Evolutionary conservation across 2,329 filamentous ascomycete species (phyloP).

Genomic region (Cytospora chrysosperma): DNA sequence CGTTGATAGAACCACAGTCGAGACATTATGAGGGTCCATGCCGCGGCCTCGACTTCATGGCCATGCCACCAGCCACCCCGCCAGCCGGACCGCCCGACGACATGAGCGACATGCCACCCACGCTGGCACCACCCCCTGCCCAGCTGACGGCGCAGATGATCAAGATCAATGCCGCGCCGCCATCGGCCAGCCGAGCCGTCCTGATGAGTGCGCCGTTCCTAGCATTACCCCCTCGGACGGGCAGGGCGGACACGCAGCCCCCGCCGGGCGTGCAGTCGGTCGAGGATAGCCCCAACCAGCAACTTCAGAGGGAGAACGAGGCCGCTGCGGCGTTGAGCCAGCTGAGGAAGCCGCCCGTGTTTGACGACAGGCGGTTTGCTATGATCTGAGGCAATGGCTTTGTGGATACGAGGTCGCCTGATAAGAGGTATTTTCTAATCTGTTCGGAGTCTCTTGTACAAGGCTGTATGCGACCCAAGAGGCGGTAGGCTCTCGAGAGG

Average conservation of each 20-base stretch:
- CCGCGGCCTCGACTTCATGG: slow-evolving; percentile 17
- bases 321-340: slow-evolving; percentile 20
- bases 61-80: neutral
- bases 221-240: neutral
- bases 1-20: neutral
- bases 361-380: slow-evolving; percentile 13
- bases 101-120: neutral
- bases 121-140: neutral
- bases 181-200: neutral
- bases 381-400: neutral
- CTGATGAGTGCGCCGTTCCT: neutral
- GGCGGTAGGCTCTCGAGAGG: neutral
- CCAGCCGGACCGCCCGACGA: neutral
- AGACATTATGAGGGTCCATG: slow-evolving; percentile 11
- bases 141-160: slow-evolving; percentile 12
- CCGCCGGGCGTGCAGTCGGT: neutral
- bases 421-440: neutral
- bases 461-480: neutral
- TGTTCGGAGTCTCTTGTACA: neutral
- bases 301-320: slow-evolving; percentile 20
- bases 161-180: slow-evolving; percentile 8
- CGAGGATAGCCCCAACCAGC: slow-evolving; percentile 16
- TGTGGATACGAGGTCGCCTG: neutral
- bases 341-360: slow-evolving; percentile 12
- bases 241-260: neutral